phyloP scores from a whole-genome alignment of 306 rosid genomes.

The Castanea mollissima region DNA sequence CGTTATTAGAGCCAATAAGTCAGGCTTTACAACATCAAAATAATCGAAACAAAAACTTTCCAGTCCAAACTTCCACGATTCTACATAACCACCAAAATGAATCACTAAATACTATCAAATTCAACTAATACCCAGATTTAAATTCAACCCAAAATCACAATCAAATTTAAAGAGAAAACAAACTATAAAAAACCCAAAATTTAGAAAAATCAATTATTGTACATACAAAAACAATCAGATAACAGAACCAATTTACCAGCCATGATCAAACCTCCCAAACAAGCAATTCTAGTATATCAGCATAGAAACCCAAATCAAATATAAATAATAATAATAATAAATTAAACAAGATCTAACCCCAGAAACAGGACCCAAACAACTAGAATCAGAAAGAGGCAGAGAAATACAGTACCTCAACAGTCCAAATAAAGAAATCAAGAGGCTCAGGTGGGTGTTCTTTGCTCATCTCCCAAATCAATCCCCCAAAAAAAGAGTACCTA shows the following conservation, averaged over 20 bases:
- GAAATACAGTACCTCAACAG: constrained; percentile 74
- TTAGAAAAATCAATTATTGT: not conserved
- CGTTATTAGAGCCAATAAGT: not conserved
- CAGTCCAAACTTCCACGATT: not conserved
- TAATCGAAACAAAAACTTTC: not conserved
- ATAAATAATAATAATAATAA: not conserved
- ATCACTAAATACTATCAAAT: not conserved
- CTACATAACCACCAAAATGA: not conserved
- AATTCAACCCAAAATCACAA: not conserved
- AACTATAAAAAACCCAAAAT: not conserved
- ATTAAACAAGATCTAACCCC: constrained; percentile 7
- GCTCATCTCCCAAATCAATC: constrained; percentile 67
- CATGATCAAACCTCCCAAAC: not conserved
- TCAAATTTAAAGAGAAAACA: not conserved
- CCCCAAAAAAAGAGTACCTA: constrained; percentile 38
- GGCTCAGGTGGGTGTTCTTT: constrained; percentile 93
- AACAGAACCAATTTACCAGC: not conserved
- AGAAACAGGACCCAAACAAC: not conserved
- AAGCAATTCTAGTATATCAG: not conserved
- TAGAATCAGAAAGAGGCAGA: not conserved
- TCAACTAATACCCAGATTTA: not conserved
- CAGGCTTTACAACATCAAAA: not conserved
- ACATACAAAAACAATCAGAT: not conserved
- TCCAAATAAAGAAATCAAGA: constrained; percentile 99
- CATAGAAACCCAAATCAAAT: not conserved